Base-by-base conservation (phyloP, 2,329 filamentous ascomycete genomes). In the Nothophoma quercina region DNA sequence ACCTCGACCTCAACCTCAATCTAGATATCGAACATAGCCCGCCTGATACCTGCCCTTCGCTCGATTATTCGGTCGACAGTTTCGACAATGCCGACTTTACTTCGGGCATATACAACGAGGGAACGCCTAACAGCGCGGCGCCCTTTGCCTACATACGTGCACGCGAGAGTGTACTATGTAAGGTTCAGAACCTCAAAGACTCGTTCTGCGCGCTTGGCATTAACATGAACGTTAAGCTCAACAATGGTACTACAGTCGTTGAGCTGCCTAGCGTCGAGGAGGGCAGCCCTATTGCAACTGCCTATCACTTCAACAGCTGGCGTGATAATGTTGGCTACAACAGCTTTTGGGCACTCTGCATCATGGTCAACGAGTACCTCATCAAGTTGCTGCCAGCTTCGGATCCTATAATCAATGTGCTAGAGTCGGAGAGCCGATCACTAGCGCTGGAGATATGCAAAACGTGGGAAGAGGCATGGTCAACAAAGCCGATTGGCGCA, bases 401-500 rank as follows among this genome's bases (percentile, higher is more conserved):
- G 28, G 60, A 69, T 30, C 60, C 64, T 6, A 44, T 45, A 5
- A 43, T 58, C 29, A 62, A 63, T 40, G 55, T 47, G 5, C 36
- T 73, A 1, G 61, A 71, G 53, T 58, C 61, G 7, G 67, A 72
- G 43, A 69, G 60, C 29, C 66, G 62, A 7, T 57, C 52, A 16
- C 28, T 70, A 12, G 66, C 68, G 9, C 41, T 64, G 2, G 62
- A 73, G 15, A 71, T 73, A 4, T 72, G 69, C 56, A 71, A 70
- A 51, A 71, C 66, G 9, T 72, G 69, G 69, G 69, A 72, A 48
- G 64, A 68, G 50, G 68, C 70, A 2, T 72, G 68, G 68, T 59
- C 60, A 22, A 67, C 58, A 12, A 67, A 63, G 16, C 69, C 69
- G 3, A 70, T 72, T 26, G 70, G 69, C 15, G 66, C 70, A 3